These are phyloP conservation scores for Cytidiella melzeri DNA, from an alignment of 768 basidiomycete genomes.

Conservation along the genomic window DNA sequence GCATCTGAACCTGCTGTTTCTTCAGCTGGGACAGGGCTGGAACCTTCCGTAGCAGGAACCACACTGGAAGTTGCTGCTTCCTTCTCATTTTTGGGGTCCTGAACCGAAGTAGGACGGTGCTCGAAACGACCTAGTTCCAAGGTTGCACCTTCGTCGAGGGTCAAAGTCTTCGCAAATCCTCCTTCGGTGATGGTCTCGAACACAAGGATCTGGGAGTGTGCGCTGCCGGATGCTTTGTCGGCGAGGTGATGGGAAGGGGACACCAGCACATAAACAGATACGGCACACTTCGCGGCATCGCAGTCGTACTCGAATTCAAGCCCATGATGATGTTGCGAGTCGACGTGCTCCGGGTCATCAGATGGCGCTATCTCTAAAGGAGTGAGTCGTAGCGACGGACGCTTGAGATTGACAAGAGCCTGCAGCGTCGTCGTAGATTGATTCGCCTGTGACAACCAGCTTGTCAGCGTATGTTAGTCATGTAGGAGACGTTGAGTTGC, in stretches of 20 bases:
- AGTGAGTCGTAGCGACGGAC: constrained; percentile 77
- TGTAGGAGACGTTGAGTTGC: neutral
- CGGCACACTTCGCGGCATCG: constrained; percentile 77
- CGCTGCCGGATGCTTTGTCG: constrained; percentile 21
- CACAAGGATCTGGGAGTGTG: constrained; percentile 43
- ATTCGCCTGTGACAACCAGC: constrained; percentile 40
- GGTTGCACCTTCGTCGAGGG: constrained; percentile 69
- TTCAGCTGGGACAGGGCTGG: constrained; percentile 8
- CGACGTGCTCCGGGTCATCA: constrained; percentile 38
- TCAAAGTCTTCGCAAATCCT: constrained; percentile 73
- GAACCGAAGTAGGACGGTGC: constrained; percentile 20
- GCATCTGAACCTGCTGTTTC: constrained; percentile 4
- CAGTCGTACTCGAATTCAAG: constrained; percentile 93
- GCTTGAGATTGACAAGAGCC: constrained; percentile 90
- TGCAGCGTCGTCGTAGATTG: constrained; percentile 91
- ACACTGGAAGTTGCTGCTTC: constrained; percentile 5
- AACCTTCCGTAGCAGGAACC: too few species aligned
- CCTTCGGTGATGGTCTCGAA: constrained; percentile 69
- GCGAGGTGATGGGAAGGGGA: constrained; percentile 57
- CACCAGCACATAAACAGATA: constrained; percentile 72
- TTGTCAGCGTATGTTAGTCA: neutral
- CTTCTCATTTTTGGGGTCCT: constrained; percentile 11
- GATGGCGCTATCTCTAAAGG: constrained; percentile 44
- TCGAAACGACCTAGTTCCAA: constrained; percentile 80
- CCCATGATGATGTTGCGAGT: constrained; percentile 60